Conservation (phyloP, 768 basidiomycete species). For the Pleurotus citrinopileatus region DNA sequence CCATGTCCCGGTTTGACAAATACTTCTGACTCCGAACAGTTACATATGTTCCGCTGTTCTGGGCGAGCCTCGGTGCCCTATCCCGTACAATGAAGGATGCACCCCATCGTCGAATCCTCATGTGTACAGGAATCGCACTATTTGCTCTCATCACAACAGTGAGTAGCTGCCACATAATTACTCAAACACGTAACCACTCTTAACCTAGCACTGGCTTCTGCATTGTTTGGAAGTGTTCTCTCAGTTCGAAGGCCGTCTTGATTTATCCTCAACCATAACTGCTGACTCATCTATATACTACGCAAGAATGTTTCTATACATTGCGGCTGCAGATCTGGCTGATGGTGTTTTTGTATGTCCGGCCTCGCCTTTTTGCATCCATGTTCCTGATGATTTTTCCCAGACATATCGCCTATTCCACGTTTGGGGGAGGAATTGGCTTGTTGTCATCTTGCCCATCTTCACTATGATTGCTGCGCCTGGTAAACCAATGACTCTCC, state of each 20-base stretch:
- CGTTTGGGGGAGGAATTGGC: neutral
- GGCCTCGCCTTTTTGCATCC: neutral
- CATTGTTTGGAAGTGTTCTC: no score
- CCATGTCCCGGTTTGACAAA: neutral
- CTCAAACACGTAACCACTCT: no score
- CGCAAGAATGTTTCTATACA: neutral
- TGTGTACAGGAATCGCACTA: neutral
- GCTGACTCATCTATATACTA: no score
- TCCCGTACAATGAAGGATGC: neutral
- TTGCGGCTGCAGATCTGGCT: neutral
- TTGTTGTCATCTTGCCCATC: neutral
- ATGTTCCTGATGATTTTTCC: neutral
- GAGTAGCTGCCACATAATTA: no score
- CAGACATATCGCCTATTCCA: neutral
- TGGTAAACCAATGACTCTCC: neutral
- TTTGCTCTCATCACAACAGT: neutral
- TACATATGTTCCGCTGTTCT: neutral
- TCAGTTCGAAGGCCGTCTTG: no score
- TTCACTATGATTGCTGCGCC: neutral
- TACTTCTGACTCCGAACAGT: neutral
- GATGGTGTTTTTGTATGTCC: neutral
- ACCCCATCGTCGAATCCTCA: neutral
- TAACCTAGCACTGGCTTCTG: no score
- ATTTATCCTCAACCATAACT: no score
- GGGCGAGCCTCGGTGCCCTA: neutral